These are phyloP conservation scores for Aspergillus funiculosus DNA, from an alignment of 495 filamentous ascomycete species.

Conservation along the genomic window DNA sequence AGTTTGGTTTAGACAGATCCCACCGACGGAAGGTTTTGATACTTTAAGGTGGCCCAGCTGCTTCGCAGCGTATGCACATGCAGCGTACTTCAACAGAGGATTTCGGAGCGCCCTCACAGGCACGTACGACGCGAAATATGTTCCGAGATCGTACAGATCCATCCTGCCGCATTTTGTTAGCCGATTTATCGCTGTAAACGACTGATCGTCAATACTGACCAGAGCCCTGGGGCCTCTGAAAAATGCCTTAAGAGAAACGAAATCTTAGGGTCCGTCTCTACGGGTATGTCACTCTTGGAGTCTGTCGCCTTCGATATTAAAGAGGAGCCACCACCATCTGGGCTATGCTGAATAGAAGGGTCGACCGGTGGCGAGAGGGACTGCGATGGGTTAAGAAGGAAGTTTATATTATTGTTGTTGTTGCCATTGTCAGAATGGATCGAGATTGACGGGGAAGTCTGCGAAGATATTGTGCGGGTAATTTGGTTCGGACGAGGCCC, in stretches of 20 bases:
- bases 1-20: slow-evolving; percentile 43
- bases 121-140: slow-evolving; percentile 55
- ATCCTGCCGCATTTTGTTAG: slow-evolving; percentile 44
- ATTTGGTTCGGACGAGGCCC: slow-evolving; percentile 33
- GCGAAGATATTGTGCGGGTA: slow-evolving; percentile 30
- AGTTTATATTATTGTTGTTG: slow-evolving; percentile 51
- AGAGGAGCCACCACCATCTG: slow-evolving; percentile 28
- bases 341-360: slow-evolving; percentile 33
- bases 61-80: slow-evolving; percentile 57
- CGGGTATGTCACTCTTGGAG: slow-evolving; percentile 21
- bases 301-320: slow-evolving; percentile 25
- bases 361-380: slow-evolving; percentile 46
- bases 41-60: slow-evolving; percentile 52
- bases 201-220: slow-evolving; percentile 30
- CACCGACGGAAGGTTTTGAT: slow-evolving; percentile 44
- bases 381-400: slow-evolving; percentile 52
- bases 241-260: slow-evolving; percentile 59
- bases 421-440: slow-evolving; percentile 35
- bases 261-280: slow-evolving; percentile 50
- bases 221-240: slow-evolving; percentile 54
- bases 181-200: not conserved
- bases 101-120: slow-evolving; percentile 52
- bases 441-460: slow-evolving; percentile 36
- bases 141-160: slow-evolving; percentile 57
- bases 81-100: slow-evolving; percentile 54